Evolutionary conservation across 768 basidiomycete genomes (phyloP).

Genomic region (Tulasnella sp.): DNA sequence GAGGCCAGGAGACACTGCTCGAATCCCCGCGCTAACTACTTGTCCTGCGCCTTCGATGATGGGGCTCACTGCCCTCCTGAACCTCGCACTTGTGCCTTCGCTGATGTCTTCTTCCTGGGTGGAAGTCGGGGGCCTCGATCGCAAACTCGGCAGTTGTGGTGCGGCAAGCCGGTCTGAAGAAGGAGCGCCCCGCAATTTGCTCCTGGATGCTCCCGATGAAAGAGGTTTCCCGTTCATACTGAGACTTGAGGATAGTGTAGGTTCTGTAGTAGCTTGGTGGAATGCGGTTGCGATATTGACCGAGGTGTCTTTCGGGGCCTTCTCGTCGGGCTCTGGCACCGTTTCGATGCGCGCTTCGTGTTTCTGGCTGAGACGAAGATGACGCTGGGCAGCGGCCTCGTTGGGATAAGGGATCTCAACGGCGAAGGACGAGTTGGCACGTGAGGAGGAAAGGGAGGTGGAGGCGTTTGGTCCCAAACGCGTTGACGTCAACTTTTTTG

Average conservation of each 20-base stretch:
- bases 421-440: not conserved
- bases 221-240: not conserved
- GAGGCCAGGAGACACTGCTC: slow-evolving; percentile 21
- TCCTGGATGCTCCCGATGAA: not conserved
- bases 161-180: slow-evolving; percentile 16
- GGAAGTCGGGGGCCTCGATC: not conserved
- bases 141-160: slow-evolving; percentile 9
- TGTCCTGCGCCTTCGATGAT: slow-evolving; percentile 11
- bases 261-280: slow-evolving; percentile 54
- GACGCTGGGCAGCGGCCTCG: slow-evolving; percentile 12
- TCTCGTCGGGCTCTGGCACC: slow-evolving; percentile 55
- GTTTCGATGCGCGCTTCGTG: slow-evolving; percentile 11
- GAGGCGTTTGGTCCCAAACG: not conserved
- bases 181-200: slow-evolving; percentile 2
- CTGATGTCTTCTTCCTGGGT: not conserved
- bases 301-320: slow-evolving; percentile 75
- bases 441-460: slow-evolving; percentile 10
- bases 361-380: slow-evolving; percentile 21
- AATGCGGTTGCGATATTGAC: slow-evolving; percentile 85
- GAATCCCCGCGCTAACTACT: slow-evolving; percentile 4
- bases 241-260: not conserved
- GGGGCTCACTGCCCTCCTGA: slow-evolving; percentile 20
- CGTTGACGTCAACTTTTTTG: slow-evolving; percentile 14
- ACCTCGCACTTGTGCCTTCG: not conserved
- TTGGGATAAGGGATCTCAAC: slow-evolving; percentile 16